A percentile compares a stretch with the other conserved stretches of the same genome.
Evolutionary conservation across 441 rosid genomes (phyloP).

Genomic region (Populus hybrid): DNA sequence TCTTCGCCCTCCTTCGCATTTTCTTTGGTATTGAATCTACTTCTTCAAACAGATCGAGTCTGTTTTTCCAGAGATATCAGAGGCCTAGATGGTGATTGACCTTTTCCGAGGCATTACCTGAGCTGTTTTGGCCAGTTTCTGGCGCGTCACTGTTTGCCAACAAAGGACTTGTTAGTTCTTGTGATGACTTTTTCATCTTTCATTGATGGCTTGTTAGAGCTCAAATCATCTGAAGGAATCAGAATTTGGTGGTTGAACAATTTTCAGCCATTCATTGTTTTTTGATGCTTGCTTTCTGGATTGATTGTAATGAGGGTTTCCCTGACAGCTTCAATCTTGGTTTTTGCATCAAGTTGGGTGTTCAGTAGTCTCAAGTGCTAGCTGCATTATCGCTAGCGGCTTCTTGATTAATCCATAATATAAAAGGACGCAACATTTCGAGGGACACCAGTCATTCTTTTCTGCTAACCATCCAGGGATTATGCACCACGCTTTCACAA

Average conservation of each 20-base stretch:
- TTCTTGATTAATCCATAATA: slow-evolving; percentile 83
- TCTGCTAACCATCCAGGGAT: slow-evolving; percentile 91
- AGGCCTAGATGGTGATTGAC: slow-evolving; percentile 33
- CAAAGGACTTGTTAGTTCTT: slow-evolving; percentile 59
- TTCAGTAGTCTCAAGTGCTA: slow-evolving; percentile 22
- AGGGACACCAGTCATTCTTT: slow-evolving; percentile 86
- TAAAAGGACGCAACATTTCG: slow-evolving; percentile 74
- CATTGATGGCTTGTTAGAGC: slow-evolving; percentile 13
- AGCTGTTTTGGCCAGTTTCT: slow-evolving; percentile 25
- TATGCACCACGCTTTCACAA: slow-evolving; percentile 56
- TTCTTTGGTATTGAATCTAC: slow-evolving; percentile 39
- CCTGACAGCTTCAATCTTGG: slow-evolving; percentile 28
- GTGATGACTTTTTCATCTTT: slow-evolving; percentile 27
- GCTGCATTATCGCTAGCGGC: slow-evolving; percentile 29
- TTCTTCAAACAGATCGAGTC: slow-evolving; percentile 36
- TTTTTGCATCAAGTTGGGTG: slow-evolving; percentile 44
- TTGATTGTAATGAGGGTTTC: slow-evolving; percentile 22
- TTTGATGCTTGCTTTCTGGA: slow-evolving; percentile 37
- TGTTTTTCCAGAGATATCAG: slow-evolving; percentile 21
- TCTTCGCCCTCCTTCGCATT: slow-evolving; percentile 63
- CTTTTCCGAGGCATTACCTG: slow-evolving; percentile 27
- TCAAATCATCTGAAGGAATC: slow-evolving; percentile 19
- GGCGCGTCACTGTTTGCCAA: slow-evolving; percentile 34
- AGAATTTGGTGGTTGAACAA: slow-evolving; percentile 18
- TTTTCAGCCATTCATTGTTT: slow-evolving; percentile 7